phyloP scores from a whole-genome alignment of 345 rosid species.

The Erodium maritimum region DNA sequence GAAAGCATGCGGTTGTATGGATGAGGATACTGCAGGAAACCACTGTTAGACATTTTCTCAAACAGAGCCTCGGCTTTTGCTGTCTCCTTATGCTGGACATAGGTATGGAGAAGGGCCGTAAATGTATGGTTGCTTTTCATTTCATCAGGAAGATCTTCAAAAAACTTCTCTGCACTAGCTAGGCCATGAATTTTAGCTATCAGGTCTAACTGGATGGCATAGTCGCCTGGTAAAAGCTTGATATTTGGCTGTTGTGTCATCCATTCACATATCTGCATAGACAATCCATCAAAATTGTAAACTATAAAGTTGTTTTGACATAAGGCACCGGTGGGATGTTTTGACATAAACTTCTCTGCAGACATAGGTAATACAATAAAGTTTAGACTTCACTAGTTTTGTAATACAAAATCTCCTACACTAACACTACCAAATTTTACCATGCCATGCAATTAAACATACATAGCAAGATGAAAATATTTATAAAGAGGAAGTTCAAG shows the following conservation, averaged over 20 bases:
- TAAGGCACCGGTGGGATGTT: neutral
- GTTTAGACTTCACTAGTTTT: neutral
- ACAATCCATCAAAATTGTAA: neutral
- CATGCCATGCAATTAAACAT: too few relatives aligned
- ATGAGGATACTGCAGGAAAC: slow-evolving; percentile 45
- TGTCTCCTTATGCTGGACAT: slow-evolving; percentile 38
- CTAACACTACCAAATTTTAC: neutral
- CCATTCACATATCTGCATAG: slow-evolving; percentile 80
- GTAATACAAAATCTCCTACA: neutral
- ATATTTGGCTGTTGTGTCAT: slow-evolving; percentile 63
- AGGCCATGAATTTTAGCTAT: slow-evolving; percentile 69
- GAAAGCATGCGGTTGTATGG: slow-evolving; percentile 76
- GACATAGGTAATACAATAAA: neutral
- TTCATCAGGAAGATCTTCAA: slow-evolving; percentile 66
- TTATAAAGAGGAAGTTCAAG: neutral
- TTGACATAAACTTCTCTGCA: too few relatives aligned
- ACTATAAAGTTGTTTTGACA: neutral
- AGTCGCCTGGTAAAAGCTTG: slow-evolving; percentile 70
- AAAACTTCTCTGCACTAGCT: slow-evolving; percentile 76
- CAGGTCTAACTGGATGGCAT: slow-evolving; percentile 85
- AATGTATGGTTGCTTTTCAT: slow-evolving; percentile 57
- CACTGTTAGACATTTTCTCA: slow-evolving; percentile 67
- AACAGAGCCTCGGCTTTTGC: slow-evolving; percentile 70
- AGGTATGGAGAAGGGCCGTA: slow-evolving; percentile 79
- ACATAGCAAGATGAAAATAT: too few relatives aligned